Evolutionary conservation across 208 protist genomes (phyloP).

Genomic region (Entamoeba moshkovskii): DNA sequence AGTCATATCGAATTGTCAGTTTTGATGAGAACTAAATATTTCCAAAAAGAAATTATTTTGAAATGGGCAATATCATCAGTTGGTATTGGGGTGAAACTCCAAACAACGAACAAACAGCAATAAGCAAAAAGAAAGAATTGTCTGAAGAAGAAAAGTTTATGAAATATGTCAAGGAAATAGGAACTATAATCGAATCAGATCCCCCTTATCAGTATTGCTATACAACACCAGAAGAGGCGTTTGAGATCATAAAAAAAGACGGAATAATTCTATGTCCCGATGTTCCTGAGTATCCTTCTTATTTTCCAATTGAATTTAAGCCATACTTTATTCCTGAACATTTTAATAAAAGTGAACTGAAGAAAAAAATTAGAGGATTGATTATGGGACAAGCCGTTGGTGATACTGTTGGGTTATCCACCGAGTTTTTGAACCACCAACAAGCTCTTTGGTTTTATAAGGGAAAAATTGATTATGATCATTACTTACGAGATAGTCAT

Average conservation of each 20-base stretch:
- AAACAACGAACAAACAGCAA: too few relatives aligned
- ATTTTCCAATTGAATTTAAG: not conserved
- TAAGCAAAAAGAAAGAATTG: too few relatives aligned
- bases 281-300: not conserved
- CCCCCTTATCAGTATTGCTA: not conserved
- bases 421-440: slow-evolving; percentile 35
- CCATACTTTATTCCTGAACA: not conserved
- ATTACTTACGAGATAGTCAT: slow-evolving; percentile 35
- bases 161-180: not conserved
- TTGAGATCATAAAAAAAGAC: not conserved
- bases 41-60: too few relatives aligned
- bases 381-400: slow-evolving; percentile 42
- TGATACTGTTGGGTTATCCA: slow-evolving; percentile 39
- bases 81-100: too few relatives aligned
- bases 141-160: not conserved
- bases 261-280: not conserved
- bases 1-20: too few relatives aligned
- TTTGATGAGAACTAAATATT: too few relatives aligned
- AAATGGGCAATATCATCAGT: too few relatives aligned
- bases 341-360: not conserved
- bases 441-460: slow-evolving; percentile 17
- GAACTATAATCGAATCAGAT: not conserved
- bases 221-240: not conserved
- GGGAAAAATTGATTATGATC: slow-evolving; percentile 29
- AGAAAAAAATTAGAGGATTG: slow-evolving; percentile 32